Percentiles rank a stretch among this genome's conserved stretches.
Conservation (phyloP, 225 moss, liverwort and hornwort genomes). For the Takakia lepidozioides region DNA sequence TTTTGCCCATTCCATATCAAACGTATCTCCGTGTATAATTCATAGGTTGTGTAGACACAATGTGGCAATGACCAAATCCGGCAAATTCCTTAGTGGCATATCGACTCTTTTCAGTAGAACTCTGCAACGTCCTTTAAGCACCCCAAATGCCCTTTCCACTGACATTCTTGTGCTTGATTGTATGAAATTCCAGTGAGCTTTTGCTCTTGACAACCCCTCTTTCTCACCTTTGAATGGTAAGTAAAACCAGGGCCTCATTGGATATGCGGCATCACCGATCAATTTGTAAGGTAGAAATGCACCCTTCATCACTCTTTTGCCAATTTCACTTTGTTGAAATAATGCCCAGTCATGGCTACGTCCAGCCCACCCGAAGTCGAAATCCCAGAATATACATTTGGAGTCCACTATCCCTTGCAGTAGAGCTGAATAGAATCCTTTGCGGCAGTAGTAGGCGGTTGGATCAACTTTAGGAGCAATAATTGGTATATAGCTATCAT, state of each 20-base stretch:
- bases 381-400: no score
- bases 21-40: conserved; percentile 1
- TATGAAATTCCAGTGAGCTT: no score
- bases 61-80: neutral
- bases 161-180: neutral
- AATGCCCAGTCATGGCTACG: neutral
- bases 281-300: neutral
- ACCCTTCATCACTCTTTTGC: neutral
- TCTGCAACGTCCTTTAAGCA: conserved; percentile 4
- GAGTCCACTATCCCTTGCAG: no score
- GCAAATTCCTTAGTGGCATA: conserved; percentile 1
- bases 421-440: no score
- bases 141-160: conserved; percentile 7
- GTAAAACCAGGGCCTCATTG: neutral
- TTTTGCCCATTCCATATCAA: no score
- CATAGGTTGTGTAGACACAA: conserved; percentile 6
- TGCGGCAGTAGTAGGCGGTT: no score
- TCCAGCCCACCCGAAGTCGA: no score
- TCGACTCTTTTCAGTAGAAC: conserved; percentile 4
- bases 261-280: conserved; percentile 1
- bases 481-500: no score
- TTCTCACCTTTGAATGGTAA: conserved; percentile 6
- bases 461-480: no score
- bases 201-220: neutral
- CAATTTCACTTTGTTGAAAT: neutral